Evolutionary conservation across 495 filamentous ascomycete species (phyloP), one percentile per base, ranked within the genome.

Genomic region (Hyaloscypha bicolor): DNA sequence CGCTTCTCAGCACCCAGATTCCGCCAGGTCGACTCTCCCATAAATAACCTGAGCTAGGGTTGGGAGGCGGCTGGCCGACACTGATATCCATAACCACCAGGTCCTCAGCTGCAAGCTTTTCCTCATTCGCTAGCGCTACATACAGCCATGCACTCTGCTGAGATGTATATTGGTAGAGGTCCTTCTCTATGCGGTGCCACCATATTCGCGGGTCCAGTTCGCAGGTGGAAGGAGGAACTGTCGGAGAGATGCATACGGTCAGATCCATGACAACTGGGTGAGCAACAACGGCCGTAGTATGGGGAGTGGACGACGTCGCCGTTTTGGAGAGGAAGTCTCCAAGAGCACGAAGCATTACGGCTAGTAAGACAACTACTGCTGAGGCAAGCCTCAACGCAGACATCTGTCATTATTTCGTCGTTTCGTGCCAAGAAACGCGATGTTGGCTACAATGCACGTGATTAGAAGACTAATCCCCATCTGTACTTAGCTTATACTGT

Each of bases 151-250:
- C 95, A 73, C 83, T 89, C 56, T 62, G 92, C 79, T 85, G 89
- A 91, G 62, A 84, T 83, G 55, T 84, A 68, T 83, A 82, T 22
- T 97, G 85, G 77, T 93, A 95, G 1, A 99, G 86, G 72, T 99
- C 93, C 80, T 97, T 99, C 64, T 97, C 91, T 70, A 98, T 81
- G 63, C 91, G 89, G 68, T 89, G 85, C n/a, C n/a, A n/a, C 95
- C 95, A 99, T 70, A 81, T 76, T 55, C 84, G 78, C 25, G 86
- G 76, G 75, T 93, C 88, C 63, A 96, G 85, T 66, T 86, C 87
- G 83, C 95, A 98, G 64, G 61, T 74, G 72, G 71, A 72, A 61
- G n/a, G 63, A 67, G 63, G 39, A 51, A 53, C 56, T 39, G 58
- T 64, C 56, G 66, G 63, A 70, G 71, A 73, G 63, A 73, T 60